Conservation (phyloP, 73 alveolate genomes). For the Paraurostyla sp. region DNA sequence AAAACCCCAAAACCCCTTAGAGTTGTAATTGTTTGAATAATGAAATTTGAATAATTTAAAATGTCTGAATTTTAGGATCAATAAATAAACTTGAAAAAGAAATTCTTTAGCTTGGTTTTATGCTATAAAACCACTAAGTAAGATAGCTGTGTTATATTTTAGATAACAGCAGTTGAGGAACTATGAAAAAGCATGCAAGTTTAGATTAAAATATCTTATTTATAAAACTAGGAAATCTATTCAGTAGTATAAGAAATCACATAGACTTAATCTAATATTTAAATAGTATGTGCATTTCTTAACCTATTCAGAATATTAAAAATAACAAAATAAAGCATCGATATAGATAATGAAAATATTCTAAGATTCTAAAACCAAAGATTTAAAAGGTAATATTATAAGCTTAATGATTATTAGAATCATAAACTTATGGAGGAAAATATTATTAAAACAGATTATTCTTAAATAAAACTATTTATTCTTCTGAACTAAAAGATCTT, state of each 20-base stretch:
- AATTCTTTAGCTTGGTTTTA: no score
- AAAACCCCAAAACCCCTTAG: no score
- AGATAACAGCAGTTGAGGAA: slow-evolving; percentile 16
- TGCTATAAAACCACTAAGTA: no score
- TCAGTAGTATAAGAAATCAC: not conserved
- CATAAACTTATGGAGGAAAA: slow-evolving; percentile 13
- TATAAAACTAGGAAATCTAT: not conserved
- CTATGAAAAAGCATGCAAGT: slow-evolving; percentile 41
- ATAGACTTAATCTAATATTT: not conserved
- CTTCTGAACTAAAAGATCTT: not conserved
- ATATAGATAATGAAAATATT: no score
- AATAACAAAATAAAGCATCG: no score
- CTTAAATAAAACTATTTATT: not conserved
- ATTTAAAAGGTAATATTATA: no score
- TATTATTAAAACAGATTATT: not conserved
- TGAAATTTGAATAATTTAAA: no score
- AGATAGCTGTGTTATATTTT: slow-evolving; percentile 1
- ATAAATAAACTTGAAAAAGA: no score
- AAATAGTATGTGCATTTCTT: not conserved
- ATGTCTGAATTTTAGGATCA: no score
- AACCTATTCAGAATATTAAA: not conserved
- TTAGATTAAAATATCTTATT: not conserved
- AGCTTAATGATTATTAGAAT: no score
- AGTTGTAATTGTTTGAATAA: no score
- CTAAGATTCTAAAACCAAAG: no score